These are phyloP conservation scores for Pythium dissimile DNA, from an alignment of 352 stramenopile species.

Conservation along the genomic window DNA sequence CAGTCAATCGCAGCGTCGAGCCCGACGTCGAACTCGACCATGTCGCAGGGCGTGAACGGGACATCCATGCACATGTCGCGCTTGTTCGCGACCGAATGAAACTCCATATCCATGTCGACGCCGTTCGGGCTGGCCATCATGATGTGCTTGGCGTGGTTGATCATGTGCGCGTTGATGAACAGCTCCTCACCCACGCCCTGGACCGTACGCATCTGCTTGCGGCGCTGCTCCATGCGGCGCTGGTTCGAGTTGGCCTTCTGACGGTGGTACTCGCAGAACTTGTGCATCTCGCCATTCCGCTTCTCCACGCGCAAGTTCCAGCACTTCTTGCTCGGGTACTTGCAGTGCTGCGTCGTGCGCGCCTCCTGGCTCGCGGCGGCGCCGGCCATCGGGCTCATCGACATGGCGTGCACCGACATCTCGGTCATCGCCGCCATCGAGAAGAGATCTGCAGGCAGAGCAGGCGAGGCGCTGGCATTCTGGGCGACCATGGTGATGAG, in stretches of 20 bases:
- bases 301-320: slow-evolving; percentile 77
- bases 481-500: slow-evolving; percentile 22
- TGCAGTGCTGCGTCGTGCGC: slow-evolving; percentile 27
- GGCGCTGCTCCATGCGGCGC: slow-evolving; percentile 77
- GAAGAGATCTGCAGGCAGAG: slow-evolving; percentile 17
- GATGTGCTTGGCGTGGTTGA: slow-evolving; percentile 18
- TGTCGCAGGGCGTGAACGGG: slow-evolving; percentile 25
- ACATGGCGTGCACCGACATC: slow-evolving; percentile 22
- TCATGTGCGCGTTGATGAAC: slow-evolving; percentile 21
- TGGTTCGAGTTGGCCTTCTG: slow-evolving; percentile 85
- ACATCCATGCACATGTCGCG: slow-evolving; percentile 68
- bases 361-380: slow-evolving; percentile 4
- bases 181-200: slow-evolving; percentile 20
- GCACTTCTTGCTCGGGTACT: slow-evolving; percentile 85
- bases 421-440: slow-evolving; percentile 23
- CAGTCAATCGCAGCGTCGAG: slow-evolving; percentile 70
- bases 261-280: slow-evolving; percentile 84
- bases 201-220: slow-evolving; percentile 48
- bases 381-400: slow-evolving; percentile 8
- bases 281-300: slow-evolving; percentile 80
- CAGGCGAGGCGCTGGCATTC: slow-evolving; percentile 16
- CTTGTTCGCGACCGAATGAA: slow-evolving; percentile 6
- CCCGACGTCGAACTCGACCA: slow-evolving; percentile 56
- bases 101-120: slow-evolving; percentile 36
- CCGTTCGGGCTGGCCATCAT: slow-evolving; percentile 40